Evolutionary conservation across 1,139 yeast genomes (phyloP), one percentile per base, ranked within the genome.

Genomic region (Kurtzmaniella quercitrusa): DNA sequence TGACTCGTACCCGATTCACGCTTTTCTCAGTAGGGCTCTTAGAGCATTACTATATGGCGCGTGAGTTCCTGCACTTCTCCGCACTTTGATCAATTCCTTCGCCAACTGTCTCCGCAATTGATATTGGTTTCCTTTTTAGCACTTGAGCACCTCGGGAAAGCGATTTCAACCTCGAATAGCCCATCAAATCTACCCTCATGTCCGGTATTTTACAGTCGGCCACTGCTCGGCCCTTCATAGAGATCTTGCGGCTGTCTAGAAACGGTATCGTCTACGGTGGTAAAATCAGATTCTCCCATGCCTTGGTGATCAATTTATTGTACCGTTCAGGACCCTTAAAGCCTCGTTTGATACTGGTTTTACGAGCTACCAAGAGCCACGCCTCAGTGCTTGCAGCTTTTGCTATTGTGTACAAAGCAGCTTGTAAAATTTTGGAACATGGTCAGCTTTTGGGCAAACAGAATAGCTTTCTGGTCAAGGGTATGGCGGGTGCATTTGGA

Each of bases 221-320:
- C 53, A 39, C 46, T 15, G 44, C 44, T 14, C 41, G 77, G 43
- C 77, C 77, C 3, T 50, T 73, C 19, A 57, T 73, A 37, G 77
- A 71, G 48, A 52, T 65, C 33, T 39, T 68, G 40, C 61, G 72
- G 50, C 65, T 76, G 3, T 69, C 77, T 3, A 56, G 77, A 43
- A 73, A 73, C 52, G 86, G 85, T 27, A 62, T 78, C 7, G 82
- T 84, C 12, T 86, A 85, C 53, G 95, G 95, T 2, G 87, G 87
- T 14, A 75, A 84, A 52, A 68, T 85, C 38, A 68, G 95, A 46
- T 85, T 86, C 58, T 77, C 85, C 42, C 95, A 86, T 62, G 84
- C 91, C 1, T 60, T 82, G 44, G 89, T 82, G 39, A 79, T 85
- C 63, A 81, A 77, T 48, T 63, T 77, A 42, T 70, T 75, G 40